These are phyloP conservation scores for Fusarium austroafricanum DNA, from an alignment of 2,329 filamentous ascomycete genomes.

Conservation along the genomic window DNA sequence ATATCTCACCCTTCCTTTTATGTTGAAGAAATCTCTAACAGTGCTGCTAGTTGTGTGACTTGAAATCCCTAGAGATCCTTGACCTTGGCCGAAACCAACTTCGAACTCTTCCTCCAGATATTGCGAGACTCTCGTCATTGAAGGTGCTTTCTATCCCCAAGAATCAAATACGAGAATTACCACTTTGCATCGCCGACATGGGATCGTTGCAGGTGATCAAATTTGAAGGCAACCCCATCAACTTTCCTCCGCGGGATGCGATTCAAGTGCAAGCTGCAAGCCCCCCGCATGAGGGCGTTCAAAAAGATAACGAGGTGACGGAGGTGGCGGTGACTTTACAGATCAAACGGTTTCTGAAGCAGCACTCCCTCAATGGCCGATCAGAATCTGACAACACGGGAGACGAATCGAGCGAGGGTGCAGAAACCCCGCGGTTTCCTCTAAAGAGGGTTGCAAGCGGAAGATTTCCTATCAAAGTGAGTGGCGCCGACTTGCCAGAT, in stretches of 20 bases:
- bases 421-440: constrained; percentile 81
- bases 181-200: constrained; percentile 88
- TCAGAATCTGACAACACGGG: constrained; percentile 67
- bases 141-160: constrained; percentile 90
- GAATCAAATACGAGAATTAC: constrained; percentile 87
- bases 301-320: constrained; percentile 70
- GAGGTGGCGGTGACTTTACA: constrained; percentile 70
- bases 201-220: constrained; percentile 88
- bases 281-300: constrained; percentile 65
- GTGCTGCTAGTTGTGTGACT: constrained; percentile 77
- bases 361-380: constrained; percentile 63
- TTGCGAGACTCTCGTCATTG: constrained; percentile 82
- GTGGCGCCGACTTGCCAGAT: constrained; percentile 75
- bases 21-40: constrained; percentile 39
- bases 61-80: constrained; percentile 89
- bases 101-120: constrained; percentile 78
- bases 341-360: constrained; percentile 70
- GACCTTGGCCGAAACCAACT: constrained; percentile 93
- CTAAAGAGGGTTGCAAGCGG: constrained; percentile 72
- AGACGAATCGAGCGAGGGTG: constrained; percentile 76
- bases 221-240: constrained; percentile 87
- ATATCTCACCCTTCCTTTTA: constrained; percentile 38
- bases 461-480: constrained; percentile 77
- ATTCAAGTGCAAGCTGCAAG: constrained; percentile 68
- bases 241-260: constrained; percentile 79